phyloP scores from a whole-genome alignment of 495 filamentous ascomycete species.

The Margaritispora aquatica region DNA sequence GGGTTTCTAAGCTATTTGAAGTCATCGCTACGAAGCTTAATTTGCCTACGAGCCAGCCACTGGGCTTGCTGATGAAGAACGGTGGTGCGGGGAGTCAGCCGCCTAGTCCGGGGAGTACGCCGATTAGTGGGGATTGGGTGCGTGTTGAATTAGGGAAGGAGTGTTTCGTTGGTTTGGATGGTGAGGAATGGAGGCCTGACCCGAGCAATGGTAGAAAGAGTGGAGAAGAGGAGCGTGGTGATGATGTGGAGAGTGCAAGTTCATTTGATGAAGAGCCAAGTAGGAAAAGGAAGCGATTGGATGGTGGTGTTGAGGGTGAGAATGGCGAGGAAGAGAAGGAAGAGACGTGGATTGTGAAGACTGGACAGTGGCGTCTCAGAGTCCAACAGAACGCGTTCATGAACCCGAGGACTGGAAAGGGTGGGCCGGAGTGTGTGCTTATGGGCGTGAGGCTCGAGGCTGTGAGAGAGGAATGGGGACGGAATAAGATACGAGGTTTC shows the following conservation, averaged over 20 bases:
- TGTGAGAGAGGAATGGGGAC: slow-evolving; percentile 55
- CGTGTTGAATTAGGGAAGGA: slow-evolving; percentile 63
- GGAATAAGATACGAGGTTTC: slow-evolving; percentile 67
- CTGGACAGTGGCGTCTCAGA: slow-evolving; percentile 74
- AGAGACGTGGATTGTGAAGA: slow-evolving; percentile 65
- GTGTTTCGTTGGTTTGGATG: slow-evolving; percentile 69
- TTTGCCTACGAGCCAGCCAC: slow-evolving; percentile 55
- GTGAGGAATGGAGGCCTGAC: slow-evolving; percentile 19
- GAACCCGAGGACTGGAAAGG: slow-evolving; percentile 37
- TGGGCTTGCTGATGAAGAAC: slow-evolving; percentile 61
- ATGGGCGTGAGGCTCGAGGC: slow-evolving; percentile 79
- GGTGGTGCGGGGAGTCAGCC: slow-evolving; percentile 46
- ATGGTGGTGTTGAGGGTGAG: neutral
- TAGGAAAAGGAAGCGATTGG: slow-evolving; percentile 42
- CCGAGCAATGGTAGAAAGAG: neutral
- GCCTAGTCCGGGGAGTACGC: slow-evolving; percentile 62
- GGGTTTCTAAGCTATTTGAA: slow-evolving; percentile 68
- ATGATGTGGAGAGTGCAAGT: neutral
- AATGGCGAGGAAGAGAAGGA: slow-evolving; percentile 27
- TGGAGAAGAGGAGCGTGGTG: neutral
- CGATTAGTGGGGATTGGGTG: slow-evolving; percentile 64
- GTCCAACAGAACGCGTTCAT: slow-evolving; percentile 32
- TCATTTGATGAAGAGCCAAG: slow-evolving; percentile 29
- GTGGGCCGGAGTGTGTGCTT: slow-evolving; percentile 60
- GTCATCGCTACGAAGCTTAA: slow-evolving; percentile 78